Conservation (phyloP, 2,329 filamentous ascomycete species). For the Diaporthe ilicicola region DNA sequence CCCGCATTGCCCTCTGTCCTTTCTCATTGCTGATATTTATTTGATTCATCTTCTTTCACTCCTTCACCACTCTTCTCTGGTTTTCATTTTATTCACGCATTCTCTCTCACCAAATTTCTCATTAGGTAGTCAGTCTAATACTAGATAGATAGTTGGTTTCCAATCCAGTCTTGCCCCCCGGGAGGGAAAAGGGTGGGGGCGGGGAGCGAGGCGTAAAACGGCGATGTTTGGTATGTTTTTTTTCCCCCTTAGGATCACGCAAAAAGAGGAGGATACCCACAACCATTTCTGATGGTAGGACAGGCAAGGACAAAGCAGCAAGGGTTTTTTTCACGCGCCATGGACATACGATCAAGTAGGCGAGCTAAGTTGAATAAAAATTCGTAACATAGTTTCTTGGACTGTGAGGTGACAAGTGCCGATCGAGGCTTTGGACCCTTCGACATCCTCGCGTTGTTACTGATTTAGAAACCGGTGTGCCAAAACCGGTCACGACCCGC, state of each 20-base stretch:
- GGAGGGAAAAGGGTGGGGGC: constrained; percentile 2
- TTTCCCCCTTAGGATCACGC: neutral
- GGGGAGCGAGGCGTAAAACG: constrained; percentile 27
- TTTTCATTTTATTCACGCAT: constrained; percentile 15
- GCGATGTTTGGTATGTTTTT: constrained; percentile 9
- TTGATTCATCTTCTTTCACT: constrained; percentile 22
- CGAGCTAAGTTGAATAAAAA: constrained; percentile 5
- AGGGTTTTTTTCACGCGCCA: neutral
- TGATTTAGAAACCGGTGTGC: constrained; percentile 6
- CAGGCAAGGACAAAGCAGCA: neutral
- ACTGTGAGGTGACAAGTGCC: neutral
- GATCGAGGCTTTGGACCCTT: neutral
- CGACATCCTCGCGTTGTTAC: neutral
- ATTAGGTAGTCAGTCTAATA: constrained; percentile 17
- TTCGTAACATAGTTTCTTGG: neutral
- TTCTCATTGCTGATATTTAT: constrained; percentile 23
- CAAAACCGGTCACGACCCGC: constrained; percentile 6
- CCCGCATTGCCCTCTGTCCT: constrained; percentile 15
- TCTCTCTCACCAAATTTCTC: neutral
- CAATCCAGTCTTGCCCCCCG: neutral
- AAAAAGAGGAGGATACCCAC: constrained; percentile 32
- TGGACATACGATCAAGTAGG: constrained; percentile 15
- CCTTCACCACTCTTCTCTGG: constrained; percentile 2
- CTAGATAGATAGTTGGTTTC: constrained; percentile 21
- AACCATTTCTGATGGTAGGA: constrained; percentile 7